A percentile compares a stretch with the other conserved stretches of the same genome.
phyloP scores from a whole-genome alignment of 2,329 filamentous ascomycete genomes.

The Epichloe brachyelytri region DNA sequence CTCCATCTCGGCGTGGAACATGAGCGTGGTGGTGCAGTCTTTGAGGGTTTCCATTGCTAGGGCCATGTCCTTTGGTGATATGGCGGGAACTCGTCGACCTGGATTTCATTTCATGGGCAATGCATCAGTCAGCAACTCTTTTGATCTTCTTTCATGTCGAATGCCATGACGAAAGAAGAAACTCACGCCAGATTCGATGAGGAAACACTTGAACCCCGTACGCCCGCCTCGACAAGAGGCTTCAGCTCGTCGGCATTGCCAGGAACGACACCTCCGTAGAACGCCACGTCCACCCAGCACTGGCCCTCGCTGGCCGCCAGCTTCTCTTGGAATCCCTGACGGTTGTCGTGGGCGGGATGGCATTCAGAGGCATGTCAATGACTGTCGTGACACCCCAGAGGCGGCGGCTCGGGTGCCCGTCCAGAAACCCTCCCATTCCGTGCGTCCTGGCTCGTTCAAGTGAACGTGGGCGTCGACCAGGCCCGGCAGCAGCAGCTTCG shows the following conservation, averaged over 20 bases:
- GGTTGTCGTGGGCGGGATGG: constrained; percentile 91
- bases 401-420: constrained; percentile 89
- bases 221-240: constrained; percentile 69
- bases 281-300: constrained; percentile 98
- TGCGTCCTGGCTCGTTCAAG: constrained; percentile 90
- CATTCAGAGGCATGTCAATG: constrained; percentile 94
- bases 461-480: constrained; percentile 96
- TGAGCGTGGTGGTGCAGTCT: constrained; percentile 74
- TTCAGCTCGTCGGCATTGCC: constrained; percentile 73
- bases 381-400: constrained; percentile 95
- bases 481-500: constrained; percentile 74
- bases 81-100: constrained; percentile 91
- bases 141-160: not conserved
- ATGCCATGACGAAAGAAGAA: not conserved
- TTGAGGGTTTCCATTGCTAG: constrained; percentile 72
- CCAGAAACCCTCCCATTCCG: constrained; percentile 97
- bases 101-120: not conserved
- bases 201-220: constrained; percentile 91
- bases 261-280: constrained; percentile 89
- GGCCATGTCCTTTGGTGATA: constrained; percentile 66
- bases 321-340: constrained; percentile 70
- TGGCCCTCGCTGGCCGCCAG: constrained; percentile 69
- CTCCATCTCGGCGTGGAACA: constrained; percentile 99
- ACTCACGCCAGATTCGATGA: constrained; percentile 88
- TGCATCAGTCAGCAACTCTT: not conserved